Conservation (phyloP, 169 alveolate genomes). For the Plasmodium coatneyi region DNA sequence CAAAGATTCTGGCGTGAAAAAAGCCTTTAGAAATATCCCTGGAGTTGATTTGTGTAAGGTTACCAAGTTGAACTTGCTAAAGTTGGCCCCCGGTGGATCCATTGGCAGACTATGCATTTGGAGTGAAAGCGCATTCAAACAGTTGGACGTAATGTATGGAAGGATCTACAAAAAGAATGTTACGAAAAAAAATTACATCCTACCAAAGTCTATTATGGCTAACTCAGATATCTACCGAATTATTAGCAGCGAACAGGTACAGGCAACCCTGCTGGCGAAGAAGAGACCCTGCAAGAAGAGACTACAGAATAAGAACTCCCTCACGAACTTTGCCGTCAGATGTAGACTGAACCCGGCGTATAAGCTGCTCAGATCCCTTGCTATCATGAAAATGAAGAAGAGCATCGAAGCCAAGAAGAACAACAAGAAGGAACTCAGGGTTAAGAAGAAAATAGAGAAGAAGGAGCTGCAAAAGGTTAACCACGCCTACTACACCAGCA, state of each 20-base stretch:
- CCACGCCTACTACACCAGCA: slow-evolving; percentile 37
- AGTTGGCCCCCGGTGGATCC: slow-evolving; percentile 99
- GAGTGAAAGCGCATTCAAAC: slow-evolving; percentile 96
- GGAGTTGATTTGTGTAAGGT: slow-evolving; percentile 97
- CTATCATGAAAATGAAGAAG: slow-evolving; percentile 34
- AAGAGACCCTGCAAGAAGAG: slow-evolving; percentile 76
- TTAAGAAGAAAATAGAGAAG: slow-evolving; percentile 20
- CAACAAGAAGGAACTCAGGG: slow-evolving; percentile 26
- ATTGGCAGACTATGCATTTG: slow-evolving; percentile 98
- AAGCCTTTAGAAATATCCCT: slow-evolving; percentile 98
- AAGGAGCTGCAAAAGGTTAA: slow-evolving; percentile 43
- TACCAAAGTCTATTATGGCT: slow-evolving; percentile 82
- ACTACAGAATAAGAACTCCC: slow-evolving; percentile 76
- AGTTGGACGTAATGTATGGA: slow-evolving; percentile 82
- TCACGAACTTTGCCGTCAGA: slow-evolving; percentile 78
- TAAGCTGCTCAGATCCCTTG: slow-evolving; percentile 57
- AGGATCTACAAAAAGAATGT: neutral
- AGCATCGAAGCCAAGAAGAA: slow-evolving; percentile 13
- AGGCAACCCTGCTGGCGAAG: slow-evolving; percentile 91
- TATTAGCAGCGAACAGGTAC: slow-evolving; percentile 97
- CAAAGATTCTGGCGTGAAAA: slow-evolving; percentile 92
- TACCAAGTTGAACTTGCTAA: slow-evolving; percentile 95
- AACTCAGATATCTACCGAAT: slow-evolving; percentile 93
- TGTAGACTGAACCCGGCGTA: slow-evolving; percentile 81
- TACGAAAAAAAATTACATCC: slow-evolving; percentile 90